Conservation (phyloP, 2,329 filamentous ascomycete genomes). For the Zymoseptoria brevis region DNA sequence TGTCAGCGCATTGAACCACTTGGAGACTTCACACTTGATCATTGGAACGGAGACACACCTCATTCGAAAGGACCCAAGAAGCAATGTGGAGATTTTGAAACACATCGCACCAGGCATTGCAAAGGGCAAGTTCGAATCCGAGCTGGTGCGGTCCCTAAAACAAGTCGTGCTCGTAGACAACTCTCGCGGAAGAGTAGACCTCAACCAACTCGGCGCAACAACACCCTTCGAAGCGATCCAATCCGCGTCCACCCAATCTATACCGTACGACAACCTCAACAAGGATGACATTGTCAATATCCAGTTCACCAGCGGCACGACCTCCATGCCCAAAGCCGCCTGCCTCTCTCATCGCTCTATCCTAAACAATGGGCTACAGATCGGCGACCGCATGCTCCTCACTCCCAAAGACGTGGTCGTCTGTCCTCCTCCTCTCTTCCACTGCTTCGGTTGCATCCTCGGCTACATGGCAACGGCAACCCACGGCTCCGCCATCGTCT, state of each 20-base stretch:
- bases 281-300: constrained; percentile 78
- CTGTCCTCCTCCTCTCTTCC: constrained; percentile 52
- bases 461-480: constrained; percentile 96
- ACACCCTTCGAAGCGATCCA: constrained; percentile 40
- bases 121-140: constrained; percentile 40
- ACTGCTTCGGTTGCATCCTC: constrained; percentile 82
- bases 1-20: constrained; percentile 65
- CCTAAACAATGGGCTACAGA: constrained; percentile 82
- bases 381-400: constrained; percentile 78
- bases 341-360: constrained; percentile 80
- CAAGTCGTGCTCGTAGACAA: constrained; percentile 76
- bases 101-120: constrained; percentile 29
- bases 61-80: constrained; percentile 54
- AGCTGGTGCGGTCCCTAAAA: constrained; percentile 59
- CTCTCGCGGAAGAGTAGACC: constrained; percentile 47
- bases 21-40: constrained; percentile 65
- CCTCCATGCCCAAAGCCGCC: constrained; percentile 76
- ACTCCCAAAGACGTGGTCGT: constrained; percentile 61
- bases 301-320: constrained; percentile 96
- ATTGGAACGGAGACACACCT: constrained; percentile 84
- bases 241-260: constrained; percentile 24
- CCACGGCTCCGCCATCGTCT: constrained; percentile 70
- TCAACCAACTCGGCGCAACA: constrained; percentile 34
- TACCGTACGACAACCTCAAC: constrained; percentile 45
- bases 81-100: constrained; percentile 51